Evolutionary conservation across 495 filamentous ascomycete genomes (phyloP).

Genomic region (Gamarada debralockiae): DNA sequence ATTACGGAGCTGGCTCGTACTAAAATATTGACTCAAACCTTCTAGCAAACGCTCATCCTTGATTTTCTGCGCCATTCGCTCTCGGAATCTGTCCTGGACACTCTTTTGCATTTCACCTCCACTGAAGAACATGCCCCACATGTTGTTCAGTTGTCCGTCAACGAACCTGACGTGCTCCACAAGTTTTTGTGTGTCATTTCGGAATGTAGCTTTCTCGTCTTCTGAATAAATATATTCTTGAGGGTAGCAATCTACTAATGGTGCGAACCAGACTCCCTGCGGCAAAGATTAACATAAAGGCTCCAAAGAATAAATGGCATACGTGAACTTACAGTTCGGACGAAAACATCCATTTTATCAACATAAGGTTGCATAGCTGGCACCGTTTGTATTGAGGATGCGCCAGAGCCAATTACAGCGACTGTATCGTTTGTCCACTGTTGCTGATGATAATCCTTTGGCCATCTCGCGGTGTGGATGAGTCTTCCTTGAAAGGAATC

Average conservation of each 20-base stretch:
- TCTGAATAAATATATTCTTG: neutral
- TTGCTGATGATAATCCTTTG: constrained; percentile 18
- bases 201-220: constrained; percentile 29
- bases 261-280: neutral
- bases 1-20: constrained; percentile 25
- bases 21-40: neutral
- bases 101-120: neutral
- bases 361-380: constrained; percentile 40
- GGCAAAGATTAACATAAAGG: no score
- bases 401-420: constrained; percentile 43
- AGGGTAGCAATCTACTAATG: neutral
- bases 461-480: constrained; percentile 17
- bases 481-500: constrained; percentile 35
- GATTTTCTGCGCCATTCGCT: neutral
- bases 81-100: neutral
- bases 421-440: constrained; percentile 39
- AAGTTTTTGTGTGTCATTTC: constrained; percentile 27
- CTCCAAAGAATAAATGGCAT: no score
- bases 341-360: constrained; percentile 43
- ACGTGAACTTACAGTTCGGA: constrained; percentile 46
- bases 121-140: constrained; percentile 20
- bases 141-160: constrained; percentile 34
- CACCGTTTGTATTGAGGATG: constrained; percentile 44
- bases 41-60: neutral
- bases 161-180: constrained; percentile 34